Evolutionary conservation across 352 stramenopile species (phyloP), one percentile per base, ranked within the genome.

Genomic region (Globisporangium parvum): DNA sequence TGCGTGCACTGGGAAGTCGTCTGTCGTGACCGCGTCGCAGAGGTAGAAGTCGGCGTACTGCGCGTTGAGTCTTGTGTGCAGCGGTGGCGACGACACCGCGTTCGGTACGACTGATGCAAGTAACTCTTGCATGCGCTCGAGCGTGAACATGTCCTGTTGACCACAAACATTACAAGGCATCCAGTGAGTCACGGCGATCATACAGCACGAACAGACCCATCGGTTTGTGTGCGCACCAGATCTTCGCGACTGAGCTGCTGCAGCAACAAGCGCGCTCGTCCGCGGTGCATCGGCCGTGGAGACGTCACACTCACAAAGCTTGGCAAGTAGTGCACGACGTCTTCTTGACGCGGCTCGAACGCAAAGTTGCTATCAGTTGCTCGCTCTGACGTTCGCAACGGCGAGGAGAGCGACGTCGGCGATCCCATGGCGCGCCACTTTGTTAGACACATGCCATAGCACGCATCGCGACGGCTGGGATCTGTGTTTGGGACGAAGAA

Each of bases 361-460:
- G 37, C 15, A 14, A 57, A 62, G 35, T 21, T 57, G 28, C 12
- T 44, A 33, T 42, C 17, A 33, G 37, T 9, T 21, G 49, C 23
- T 44, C n/a, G 37, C 31, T 20, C 6, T 24, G 24, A 12, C 20
- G 24, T 46, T 26, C 17, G 31, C 17, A 24, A 26, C 18, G 26
- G 18, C 26, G 23, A 26, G 15, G 47, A 41, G 17, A 17, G 14
- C 23, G 26, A 3, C n/a, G 21, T 45, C 23, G 53, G 35, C 1
- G 15, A 40, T 15, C 17, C 26, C 15, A 41, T 17, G 9, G n/a
- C 31, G 17, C 35, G 52, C 52, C 51, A 64, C 39, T 40, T 45
- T 2, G 63, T 78, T 10, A 84, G 60, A 18, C 73, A 77, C 33
- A 75, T 61, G 10, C 73, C 71, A 47, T 70, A 73, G 6, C 80